phyloP scores from a whole-genome alignment of 1,139 yeast genomes.

The Lodderomyces pseudojiufengensis region DNA sequence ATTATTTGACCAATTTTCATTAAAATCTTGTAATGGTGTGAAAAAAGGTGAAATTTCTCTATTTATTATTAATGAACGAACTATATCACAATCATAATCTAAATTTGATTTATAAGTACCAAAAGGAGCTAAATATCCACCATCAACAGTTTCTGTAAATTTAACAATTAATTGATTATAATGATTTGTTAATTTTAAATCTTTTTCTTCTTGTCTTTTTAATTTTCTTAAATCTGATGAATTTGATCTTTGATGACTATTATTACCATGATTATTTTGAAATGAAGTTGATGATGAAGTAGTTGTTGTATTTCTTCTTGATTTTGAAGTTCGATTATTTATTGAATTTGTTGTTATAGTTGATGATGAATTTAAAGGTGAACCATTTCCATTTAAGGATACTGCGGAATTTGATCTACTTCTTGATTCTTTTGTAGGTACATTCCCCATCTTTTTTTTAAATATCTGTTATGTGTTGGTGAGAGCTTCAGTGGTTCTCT shows the following conservation, averaged over 20 bases:
- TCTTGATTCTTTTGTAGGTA: conserved; percentile 52
- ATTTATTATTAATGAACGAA: conserved; percentile 54
- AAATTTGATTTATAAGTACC: conserved; percentile 77
- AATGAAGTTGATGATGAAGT: conserved; percentile 4
- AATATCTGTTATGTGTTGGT: no score
- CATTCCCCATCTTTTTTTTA: conserved; percentile 49
- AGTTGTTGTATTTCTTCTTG: conserved; percentile 11
- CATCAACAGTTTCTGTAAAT: conserved; percentile 64
- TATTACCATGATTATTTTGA: conserved; percentile 4
- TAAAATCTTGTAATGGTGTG: conserved; percentile 82
- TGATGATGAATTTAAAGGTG: conserved; percentile 8
- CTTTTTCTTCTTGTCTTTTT: conserved; percentile 48
- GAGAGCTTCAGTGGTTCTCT: no score
- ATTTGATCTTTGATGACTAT: conserved; percentile 11
- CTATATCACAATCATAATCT: conserved; percentile 71
- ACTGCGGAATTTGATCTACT: conserved; percentile 21
- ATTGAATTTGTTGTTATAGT: conserved; percentile 13
- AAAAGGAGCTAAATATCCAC: conserved; percentile 80
- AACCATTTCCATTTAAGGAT: conserved; percentile 8
- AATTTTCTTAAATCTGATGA: conserved; percentile 23
- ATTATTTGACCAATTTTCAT: conserved; percentile 69
- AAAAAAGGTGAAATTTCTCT: conserved; percentile 85
- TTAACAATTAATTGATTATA: conserved; percentile 55
- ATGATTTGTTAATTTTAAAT: conserved; percentile 49
- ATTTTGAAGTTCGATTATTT: conserved; percentile 20